A percentile compares a stretch with the other conserved stretches of the same genome.
Evolutionary conservation across 352 stramenopile genomes (phyloP).

Genomic region (Phytophthora macrochlamydospora): DNA sequence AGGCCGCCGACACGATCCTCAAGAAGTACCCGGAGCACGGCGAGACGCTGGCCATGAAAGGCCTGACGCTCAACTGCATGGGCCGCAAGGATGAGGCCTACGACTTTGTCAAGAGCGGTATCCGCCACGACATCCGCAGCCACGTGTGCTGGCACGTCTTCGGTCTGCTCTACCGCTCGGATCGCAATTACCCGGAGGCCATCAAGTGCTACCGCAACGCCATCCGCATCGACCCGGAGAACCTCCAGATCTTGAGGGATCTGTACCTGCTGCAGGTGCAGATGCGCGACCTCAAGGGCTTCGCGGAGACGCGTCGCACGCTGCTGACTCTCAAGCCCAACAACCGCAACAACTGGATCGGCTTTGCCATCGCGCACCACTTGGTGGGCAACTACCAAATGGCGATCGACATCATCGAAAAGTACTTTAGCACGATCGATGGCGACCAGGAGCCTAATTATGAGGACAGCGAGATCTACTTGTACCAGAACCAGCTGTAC

Average conservation of each 20-base stretch:
- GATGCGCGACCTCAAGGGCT: slow-evolving; percentile 91
- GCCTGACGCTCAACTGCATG: slow-evolving; percentile 95
- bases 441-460: slow-evolving; percentile 73
- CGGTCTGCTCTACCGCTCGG: slow-evolving; percentile 95
- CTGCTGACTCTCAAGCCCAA: slow-evolving; percentile 95
- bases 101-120: slow-evolving; percentile 94
- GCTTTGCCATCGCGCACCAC: slow-evolving; percentile 96
- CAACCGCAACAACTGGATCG: slow-evolving; percentile 97
- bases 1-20: slow-evolving; percentile 94
- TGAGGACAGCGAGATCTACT: slow-evolving; percentile 96
- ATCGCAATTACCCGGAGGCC: slow-evolving; percentile 97
- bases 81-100: slow-evolving; percentile 95
- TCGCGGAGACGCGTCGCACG: slow-evolving; percentile 92
- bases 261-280: slow-evolving; percentile 96
- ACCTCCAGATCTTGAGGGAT: slow-evolving; percentile 98
- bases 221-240: slow-evolving; percentile 96
- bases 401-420: slow-evolving; percentile 96
- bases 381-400: slow-evolving; percentile 92
- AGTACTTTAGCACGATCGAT: slow-evolving; percentile 93
- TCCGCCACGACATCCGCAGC: slow-evolving; percentile 93
- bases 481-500: slow-evolving; percentile 96
- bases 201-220: slow-evolving; percentile 99
- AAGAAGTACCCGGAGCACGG: slow-evolving; percentile 98
- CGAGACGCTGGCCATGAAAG: slow-evolving; percentile 98
- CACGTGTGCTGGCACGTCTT: slow-evolving; percentile 99